Evolutionary conservation across 768 basidiomycete species (phyloP).

Genomic region (Lanmaoa rubissima): DNA sequence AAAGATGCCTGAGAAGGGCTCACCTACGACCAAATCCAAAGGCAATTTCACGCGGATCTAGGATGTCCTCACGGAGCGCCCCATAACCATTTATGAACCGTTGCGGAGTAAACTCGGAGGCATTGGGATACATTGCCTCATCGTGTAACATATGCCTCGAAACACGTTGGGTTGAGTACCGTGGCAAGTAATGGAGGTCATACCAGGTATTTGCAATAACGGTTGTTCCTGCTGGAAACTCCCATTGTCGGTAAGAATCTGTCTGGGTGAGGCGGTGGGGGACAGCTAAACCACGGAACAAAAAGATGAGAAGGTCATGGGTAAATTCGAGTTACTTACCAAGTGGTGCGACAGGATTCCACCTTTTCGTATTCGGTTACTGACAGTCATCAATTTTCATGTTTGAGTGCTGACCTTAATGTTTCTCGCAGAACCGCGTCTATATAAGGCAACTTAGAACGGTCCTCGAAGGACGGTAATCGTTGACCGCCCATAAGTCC

Average conservation of each 20-base stretch:
- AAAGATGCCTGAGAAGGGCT: neutral
- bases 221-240: slow-evolving; percentile 3
- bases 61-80: neutral
- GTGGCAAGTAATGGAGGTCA: neutral
- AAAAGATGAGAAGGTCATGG: neutral
- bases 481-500: neutral
- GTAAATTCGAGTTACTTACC: neutral
- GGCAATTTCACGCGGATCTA: slow-evolving; percentile 4
- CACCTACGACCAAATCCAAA: slow-evolving; percentile 8
- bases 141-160: slow-evolving; percentile 8
- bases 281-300: neutral
- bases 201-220: slow-evolving; percentile 1
- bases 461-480: neutral
- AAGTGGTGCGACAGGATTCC: slow-evolving; percentile 10
- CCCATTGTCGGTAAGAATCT: slow-evolving; percentile 1
- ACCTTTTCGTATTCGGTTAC: neutral
- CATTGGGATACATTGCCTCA: neutral
- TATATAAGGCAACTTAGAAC: neutral
- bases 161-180: neutral
- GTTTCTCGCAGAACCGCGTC: slow-evolving; percentile 2
- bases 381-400: neutral
- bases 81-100: neutral
- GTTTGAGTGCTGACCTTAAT: neutral
- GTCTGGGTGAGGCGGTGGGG: slow-evolving; percentile 5
- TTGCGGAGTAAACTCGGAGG: neutral